Evolutionary conservation across 2,329 filamentous ascomycete genomes (phyloP), one percentile per base, ranked within the genome.

Genomic region (Aspergillus costaricaensis): DNA sequence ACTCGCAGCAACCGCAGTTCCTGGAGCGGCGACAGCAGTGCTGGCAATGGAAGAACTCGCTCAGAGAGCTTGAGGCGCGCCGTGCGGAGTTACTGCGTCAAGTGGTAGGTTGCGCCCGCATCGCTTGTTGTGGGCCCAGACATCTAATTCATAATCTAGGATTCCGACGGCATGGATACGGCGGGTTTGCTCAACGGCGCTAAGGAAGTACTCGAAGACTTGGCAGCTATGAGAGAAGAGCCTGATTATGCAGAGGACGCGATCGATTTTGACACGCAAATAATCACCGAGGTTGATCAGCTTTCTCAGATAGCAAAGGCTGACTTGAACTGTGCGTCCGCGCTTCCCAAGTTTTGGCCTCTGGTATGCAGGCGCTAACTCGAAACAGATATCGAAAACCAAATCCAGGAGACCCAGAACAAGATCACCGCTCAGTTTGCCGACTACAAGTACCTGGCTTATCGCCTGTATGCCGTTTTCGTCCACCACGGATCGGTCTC

Each of bases 381-480:
- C 19, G 47, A 17, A 8, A 56, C 53, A 74, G 72, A 62, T 51
- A 60, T 80, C 23, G 70, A 77, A 2, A 80, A 74, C 51, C 69
- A 86, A 61, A 84, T 87, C 54, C 77, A 75, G 50, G 70, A 77
- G 12, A 75, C 83, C 1, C 77, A 83, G 60, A 70, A 76, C 4
- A 77, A 81, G 60, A 82, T 88, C 51, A 76, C 80, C 27, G 77
- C 77, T 3, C 82, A 89, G 55, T 94, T 92, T 70, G 81, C 81
- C 3, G 83, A 85, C 55, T 84, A 88, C 70, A 83, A 83, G 47
- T 80, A 86, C 25, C 80, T 91, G 50, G 85, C 88, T 10, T 99
- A 98, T 74, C 87, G 87, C 14, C 85, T 99, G 4, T 93, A 97
- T 67, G 91, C 94, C 0, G 90, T 97, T 32, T 96, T 99, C 71